These are phyloP conservation scores for Phylloporus sp. DNA, from an alignment of 768 basidiomycete genomes.

Conservation along the genomic window DNA sequence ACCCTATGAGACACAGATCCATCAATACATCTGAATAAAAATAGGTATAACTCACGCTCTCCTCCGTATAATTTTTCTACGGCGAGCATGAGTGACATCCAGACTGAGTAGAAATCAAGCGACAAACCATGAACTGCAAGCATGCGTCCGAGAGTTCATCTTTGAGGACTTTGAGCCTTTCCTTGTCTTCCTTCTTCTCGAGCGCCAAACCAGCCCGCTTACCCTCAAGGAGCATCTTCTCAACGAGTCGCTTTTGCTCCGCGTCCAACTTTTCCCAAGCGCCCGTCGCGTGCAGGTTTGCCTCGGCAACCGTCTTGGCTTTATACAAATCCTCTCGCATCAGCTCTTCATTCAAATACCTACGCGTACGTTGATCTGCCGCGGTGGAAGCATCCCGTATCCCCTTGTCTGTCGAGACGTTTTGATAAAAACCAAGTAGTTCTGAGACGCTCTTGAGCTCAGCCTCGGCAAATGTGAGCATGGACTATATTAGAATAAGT, in stretches of 20 bases:
- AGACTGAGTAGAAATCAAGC: too few relatives aligned
- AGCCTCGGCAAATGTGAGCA: conserved; percentile 59
- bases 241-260: conserved; percentile 75
- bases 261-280: conserved; percentile 56
- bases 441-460: conserved; percentile 48
- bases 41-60: conserved; percentile 51
- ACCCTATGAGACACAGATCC: conserved; percentile 38
- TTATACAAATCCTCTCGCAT: conserved; percentile 82
- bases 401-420: conserved; percentile 68
- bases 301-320: conserved; percentile 65
- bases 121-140: conserved; percentile 72
- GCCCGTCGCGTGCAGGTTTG: conserved; percentile 61
- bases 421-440: conserved; percentile 75
- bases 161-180: conserved; percentile 55
- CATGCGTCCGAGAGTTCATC: conserved; percentile 75
- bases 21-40: background rate
- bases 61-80: conserved; percentile 89
- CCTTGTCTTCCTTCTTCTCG: conserved; percentile 54
- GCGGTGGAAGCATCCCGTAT: conserved; percentile 80
- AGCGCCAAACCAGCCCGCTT: conserved; percentile 76
- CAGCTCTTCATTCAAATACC: conserved; percentile 70
- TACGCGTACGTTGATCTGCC: conserved; percentile 65
- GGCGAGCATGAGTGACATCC: too few relatives aligned
- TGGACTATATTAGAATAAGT: too few relatives aligned
- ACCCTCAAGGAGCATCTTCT: conserved; percentile 77